phyloP scores from a whole-genome alignment of 805 yeast genomes.

The Ogataea nitratoaversa region DNA sequence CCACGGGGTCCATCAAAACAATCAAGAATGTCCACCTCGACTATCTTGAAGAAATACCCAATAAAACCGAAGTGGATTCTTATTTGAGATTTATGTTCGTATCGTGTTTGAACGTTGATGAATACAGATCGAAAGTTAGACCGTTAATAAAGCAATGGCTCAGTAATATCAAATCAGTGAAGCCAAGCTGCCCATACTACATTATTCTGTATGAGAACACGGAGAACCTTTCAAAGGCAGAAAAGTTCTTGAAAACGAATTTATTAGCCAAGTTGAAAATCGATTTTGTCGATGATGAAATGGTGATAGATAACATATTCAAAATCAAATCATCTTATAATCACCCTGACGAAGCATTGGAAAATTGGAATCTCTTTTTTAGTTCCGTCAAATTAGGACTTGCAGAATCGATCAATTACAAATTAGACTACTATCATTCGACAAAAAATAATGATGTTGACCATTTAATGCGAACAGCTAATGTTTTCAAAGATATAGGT shows the following conservation, averaged over 20 bases:
- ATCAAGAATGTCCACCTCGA: conserved; percentile 54
- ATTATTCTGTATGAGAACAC: conserved; percentile 45
- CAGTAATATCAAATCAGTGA: conserved; percentile 36
- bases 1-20: conserved; percentile 53
- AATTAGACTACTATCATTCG: conserved; percentile 38
- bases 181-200: conserved; percentile 52
- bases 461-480: conserved; percentile 29
- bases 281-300: conserved; percentile 27
- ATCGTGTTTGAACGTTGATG: conserved; percentile 61
- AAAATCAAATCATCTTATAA: conserved; percentile 35
- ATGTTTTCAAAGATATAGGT: conserved; percentile 42
- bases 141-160: conserved; percentile 85
- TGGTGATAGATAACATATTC: conserved; percentile 34
- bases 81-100: conserved; percentile 68
- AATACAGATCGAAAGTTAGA: conserved; percentile 73
- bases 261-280: conserved; percentile 27
- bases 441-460: conserved; percentile 10
- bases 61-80: conserved; percentile 7
- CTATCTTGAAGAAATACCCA: conserved; percentile 56
- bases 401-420: conserved; percentile 48
- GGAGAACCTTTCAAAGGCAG: conserved; percentile 20
- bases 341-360: conserved; percentile 37
- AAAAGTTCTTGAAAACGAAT: conserved; percentile 27
- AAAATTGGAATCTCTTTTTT: conserved; percentile 46
- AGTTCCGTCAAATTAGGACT: conserved; percentile 45